Evolutionary conservation across 306 rosid species (phyloP).

Genomic region (Ammopiptanthus mongolicus): DNA sequence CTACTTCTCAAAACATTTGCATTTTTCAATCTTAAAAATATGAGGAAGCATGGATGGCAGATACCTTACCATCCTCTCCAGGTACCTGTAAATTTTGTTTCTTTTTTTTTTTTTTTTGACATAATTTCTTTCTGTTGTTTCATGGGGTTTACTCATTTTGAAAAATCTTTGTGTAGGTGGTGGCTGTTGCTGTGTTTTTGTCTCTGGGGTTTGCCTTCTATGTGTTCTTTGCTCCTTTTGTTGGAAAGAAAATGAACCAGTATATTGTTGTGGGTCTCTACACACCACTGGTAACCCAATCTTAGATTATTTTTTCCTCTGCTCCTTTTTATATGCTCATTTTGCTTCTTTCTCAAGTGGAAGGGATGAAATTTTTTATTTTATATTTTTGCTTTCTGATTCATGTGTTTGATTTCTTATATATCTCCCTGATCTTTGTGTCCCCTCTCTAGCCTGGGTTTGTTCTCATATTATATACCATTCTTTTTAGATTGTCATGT

Average conservation of each 20-base stretch:
- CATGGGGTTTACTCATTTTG: neutral
- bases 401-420: conserved; percentile 8
- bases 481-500: neutral
- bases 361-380: conserved; percentile 33
- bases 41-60: conserved; percentile 96
- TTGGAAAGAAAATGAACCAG: conserved; percentile 65
- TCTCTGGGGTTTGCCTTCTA: conserved; percentile 92
- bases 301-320: conserved; percentile 13
- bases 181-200: conserved; percentile 84
- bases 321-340: neutral
- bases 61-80: conserved; percentile 89
- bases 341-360: neutral
- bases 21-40: conserved; percentile 34
- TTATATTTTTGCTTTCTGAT: conserved; percentile 12
- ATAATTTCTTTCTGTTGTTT: neutral
- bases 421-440: neutral
- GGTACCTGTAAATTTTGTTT: conserved; percentile 31
- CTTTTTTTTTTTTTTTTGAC: neutral
- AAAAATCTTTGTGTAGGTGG: conserved; percentile 48
- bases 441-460: neutral
- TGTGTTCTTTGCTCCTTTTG: conserved; percentile 90
- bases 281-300: conserved; percentile 66
- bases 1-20: conserved; percentile 12
- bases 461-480: conserved; percentile 16
- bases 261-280: conserved; percentile 67